These are phyloP conservation scores for Vigna reflexopilosa DNA, from an alignment of 306 rosid species.

Conservation along the genomic window DNA sequence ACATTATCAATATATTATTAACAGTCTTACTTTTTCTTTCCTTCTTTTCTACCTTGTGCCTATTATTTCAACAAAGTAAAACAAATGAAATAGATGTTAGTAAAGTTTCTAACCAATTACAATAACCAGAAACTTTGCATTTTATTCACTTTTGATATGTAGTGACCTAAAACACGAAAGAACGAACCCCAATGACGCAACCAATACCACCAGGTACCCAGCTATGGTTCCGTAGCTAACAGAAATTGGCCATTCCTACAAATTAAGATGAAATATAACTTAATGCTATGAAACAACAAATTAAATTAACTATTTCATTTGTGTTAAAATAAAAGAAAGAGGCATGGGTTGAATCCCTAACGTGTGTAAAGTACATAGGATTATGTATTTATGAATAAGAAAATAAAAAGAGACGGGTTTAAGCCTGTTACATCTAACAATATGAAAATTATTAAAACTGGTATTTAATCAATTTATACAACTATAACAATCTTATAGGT, in stretches of 20 bases:
- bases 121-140: conserved; percentile 10
- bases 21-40: background rate
- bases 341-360: too few species aligned
- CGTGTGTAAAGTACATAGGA: too few species aligned
- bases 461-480: background rate
- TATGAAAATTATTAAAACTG: background rate
- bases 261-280: conserved; percentile 26
- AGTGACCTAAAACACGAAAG: conserved; percentile 40
- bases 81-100: conserved; percentile 1
- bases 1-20: conserved; percentile 5
- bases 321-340: too few species aligned
- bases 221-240: conserved; percentile 79
- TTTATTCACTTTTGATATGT: conserved; percentile 73
- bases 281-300: background rate
- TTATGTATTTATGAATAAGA: too few species aligned
- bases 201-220: conserved; percentile 67
- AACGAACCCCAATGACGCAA: conserved; percentile 60
- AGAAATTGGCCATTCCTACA: conserved; percentile 94
- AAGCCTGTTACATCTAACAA: too few species aligned
- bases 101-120: conserved; percentile 29
- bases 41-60: background rate
- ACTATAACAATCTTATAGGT: background rate
- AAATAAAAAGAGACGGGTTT: too few species aligned
- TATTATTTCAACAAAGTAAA: background rate
- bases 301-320: background rate